phyloP scores from a whole-genome alignment of 2,329 filamentous ascomycete species.

The Botrytis cinerea region DNA sequence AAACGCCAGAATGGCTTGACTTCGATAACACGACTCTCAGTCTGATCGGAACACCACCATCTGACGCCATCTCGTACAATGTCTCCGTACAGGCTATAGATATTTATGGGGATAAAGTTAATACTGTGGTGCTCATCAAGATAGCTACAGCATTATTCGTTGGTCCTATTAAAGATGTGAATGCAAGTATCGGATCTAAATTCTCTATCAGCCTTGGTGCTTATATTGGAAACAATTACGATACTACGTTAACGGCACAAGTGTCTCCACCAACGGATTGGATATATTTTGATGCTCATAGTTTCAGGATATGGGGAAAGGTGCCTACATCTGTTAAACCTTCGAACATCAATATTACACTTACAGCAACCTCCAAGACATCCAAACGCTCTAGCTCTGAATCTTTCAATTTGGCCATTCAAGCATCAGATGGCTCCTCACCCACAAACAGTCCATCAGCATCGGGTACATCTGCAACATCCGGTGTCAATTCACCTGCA shows the following conservation, averaged over 20 bases:
- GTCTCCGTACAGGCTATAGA: conserved; percentile 63
- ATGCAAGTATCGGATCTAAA: conserved; percentile 34
- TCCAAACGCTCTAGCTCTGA: conserved; percentile 27
- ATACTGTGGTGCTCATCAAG: conserved; percentile 51
- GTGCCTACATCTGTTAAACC: conserved; percentile 30
- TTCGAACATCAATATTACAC: conserved; percentile 30
- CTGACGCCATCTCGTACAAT: conserved; percentile 59
- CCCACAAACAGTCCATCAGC: conserved; percentile 22
- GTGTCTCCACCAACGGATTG: conserved; percentile 32
- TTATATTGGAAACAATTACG: conserved; percentile 34
- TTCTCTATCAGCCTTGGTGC: conserved; percentile 36
- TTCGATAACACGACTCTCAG: conserved; percentile 63
- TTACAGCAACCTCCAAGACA: conserved; percentile 35
- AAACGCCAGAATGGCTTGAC: conserved; percentile 68
- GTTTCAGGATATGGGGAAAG: conserved; percentile 34
- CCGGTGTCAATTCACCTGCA: background rate
- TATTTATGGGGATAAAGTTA: conserved; percentile 59
- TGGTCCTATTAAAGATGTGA: conserved; percentile 30
- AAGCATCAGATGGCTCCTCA: conserved; percentile 8
- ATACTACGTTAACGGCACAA: conserved; percentile 30
- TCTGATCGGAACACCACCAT: conserved; percentile 65
- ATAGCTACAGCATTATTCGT: conserved; percentile 32
- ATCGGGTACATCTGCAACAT: conserved; percentile 21
- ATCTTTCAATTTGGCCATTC: conserved; percentile 32
- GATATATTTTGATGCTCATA: conserved; percentile 36